phyloP scores from a whole-genome alignment of 192 early-diverging fungal species.

The Backusella circina region DNA sequence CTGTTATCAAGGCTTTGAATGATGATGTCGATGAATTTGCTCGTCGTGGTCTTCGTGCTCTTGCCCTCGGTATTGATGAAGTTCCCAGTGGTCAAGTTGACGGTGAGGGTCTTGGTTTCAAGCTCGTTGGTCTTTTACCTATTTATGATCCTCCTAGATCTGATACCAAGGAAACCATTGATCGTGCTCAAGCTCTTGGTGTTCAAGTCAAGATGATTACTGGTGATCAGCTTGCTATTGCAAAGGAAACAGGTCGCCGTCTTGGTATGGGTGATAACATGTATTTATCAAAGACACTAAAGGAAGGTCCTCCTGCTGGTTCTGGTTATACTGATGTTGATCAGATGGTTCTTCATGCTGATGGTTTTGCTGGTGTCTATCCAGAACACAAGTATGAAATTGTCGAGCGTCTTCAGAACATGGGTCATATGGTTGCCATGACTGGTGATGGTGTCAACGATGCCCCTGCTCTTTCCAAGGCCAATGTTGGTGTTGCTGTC shows the following conservation, averaged over 20 bases:
- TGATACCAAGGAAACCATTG: constrained; percentile 79
- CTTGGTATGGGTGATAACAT: constrained; percentile 74
- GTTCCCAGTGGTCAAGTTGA: constrained; percentile 57
- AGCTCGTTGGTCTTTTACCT: constrained; percentile 66
- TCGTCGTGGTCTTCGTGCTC: constrained; percentile 66
- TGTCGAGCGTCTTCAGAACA: constrained; percentile 61
- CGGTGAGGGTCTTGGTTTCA: constrained; percentile 62
- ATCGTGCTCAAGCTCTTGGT: constrained; percentile 66
- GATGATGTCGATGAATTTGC: constrained; percentile 67
- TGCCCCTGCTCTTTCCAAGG: constrained; percentile 68
- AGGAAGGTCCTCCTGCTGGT: constrained; percentile 59
- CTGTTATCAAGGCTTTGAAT: constrained; percentile 42
- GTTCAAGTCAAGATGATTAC: constrained; percentile 94
- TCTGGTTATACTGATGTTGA: constrained; percentile 53
- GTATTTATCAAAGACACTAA: constrained; percentile 61
- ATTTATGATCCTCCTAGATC: constrained; percentile 79
- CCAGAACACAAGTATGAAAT: constrained; percentile 71
- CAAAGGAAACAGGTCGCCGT: constrained; percentile 68
- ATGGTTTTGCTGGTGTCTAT: constrained; percentile 65
- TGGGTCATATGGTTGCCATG: constrained; percentile 71
- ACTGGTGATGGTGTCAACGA: constrained; percentile 77
- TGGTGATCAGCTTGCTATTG: constrained; percentile 78
- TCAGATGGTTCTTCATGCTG: constrained; percentile 57
- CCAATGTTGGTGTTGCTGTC: constrained; percentile 72
- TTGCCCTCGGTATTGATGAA: constrained; percentile 70